Evolutionary conservation across 2,329 filamentous ascomycete species (phyloP).

Genomic region (Colletotrichum australisinense): DNA sequence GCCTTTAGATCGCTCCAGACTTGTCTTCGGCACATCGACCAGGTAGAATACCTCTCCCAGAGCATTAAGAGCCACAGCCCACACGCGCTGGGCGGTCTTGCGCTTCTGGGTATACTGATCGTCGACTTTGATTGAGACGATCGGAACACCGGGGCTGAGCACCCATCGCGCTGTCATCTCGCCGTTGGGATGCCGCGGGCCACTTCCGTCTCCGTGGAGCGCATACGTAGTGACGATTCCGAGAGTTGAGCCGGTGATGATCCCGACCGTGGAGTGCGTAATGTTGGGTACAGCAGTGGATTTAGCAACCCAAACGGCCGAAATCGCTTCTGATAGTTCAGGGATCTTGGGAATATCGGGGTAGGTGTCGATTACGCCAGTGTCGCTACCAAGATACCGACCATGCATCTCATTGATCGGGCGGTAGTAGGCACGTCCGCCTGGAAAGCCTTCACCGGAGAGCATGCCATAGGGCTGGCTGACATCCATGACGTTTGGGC

Average conservation of each 20-base stretch:
- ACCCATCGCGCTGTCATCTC: conserved; percentile 91
- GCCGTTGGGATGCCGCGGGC: conserved; percentile 74
- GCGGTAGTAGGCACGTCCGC: conserved; percentile 84
- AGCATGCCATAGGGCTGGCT: conserved; percentile 87
- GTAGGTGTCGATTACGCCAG: conserved; percentile 69
- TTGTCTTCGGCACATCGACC: conserved; percentile 73
- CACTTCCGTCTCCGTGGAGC: conserved; percentile 69
- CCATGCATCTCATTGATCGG: conserved; percentile 80
- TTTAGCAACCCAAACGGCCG: conserved; percentile 91
- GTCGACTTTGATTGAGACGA: conserved; percentile 85
- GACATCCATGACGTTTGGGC: conserved; percentile 90
- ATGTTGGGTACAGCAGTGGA: conserved; percentile 75
- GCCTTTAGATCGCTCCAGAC: conserved; percentile 56
- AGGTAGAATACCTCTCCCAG: conserved; percentile 92
- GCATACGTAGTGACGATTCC: conserved; percentile 88
- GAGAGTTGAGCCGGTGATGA: conserved; percentile 84
- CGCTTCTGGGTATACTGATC: conserved; percentile 82
- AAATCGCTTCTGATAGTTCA: conserved; percentile 76
- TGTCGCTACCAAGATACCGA: conserved; percentile 75
- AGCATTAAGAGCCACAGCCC: conserved; percentile 94
- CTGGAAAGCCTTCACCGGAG: conserved; percentile 87
- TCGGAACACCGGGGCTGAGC: conserved; percentile 91
- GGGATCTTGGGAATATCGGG: conserved; percentile 83
- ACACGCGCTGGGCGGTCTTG: conserved; percentile 77
- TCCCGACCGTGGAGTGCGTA: conserved; percentile 83